Conservation (phyloP, 768 basidiomycete species). For the Tricholoma hemisulphureum region DNA sequence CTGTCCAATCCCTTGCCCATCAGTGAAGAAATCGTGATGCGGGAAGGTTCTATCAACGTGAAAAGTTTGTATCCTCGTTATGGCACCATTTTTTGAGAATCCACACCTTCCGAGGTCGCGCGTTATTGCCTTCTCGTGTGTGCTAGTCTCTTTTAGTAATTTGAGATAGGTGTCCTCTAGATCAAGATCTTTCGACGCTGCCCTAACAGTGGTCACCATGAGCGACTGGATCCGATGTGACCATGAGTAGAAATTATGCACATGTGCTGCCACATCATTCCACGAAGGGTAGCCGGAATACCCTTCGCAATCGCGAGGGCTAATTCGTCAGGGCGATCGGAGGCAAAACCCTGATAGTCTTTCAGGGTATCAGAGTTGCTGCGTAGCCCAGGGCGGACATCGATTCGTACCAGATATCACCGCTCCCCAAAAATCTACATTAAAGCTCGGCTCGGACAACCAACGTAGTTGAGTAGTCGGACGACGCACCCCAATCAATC, state of each 20-base stretch:
- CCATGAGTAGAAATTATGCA: conserved; percentile 27
- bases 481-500: conserved; percentile 75
- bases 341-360: conserved; percentile 90
- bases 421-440: conserved; percentile 89
- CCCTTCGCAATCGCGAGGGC: conserved; percentile 90
- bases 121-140: conserved; percentile 92
- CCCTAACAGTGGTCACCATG: conserved; percentile 45
- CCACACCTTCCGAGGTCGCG: conserved; percentile 83
- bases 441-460: neutral
- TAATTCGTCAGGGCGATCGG: conserved; percentile 72
- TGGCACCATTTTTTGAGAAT: conserved; percentile 9
- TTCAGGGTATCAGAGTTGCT: conserved; percentile 6
- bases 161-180: conserved; percentile 81
- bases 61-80: conserved; percentile 7
- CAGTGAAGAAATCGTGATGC: conserved; percentile 93
- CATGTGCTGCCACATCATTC: conserved; percentile 98
- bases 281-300: conserved; percentile 82
- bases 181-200: conserved; percentile 87
- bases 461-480: neutral
- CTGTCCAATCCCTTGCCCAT: conserved; percentile 93
- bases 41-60: conserved; percentile 76
- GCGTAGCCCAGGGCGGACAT: neutral
- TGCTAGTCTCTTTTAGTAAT: conserved; percentile 77
- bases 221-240: conserved; percentile 9
- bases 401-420: conserved; percentile 74